Conservation (phyloP, 1,284 basidiomycete species). For the Cutaneotrichosporon mucoides region DNA sequence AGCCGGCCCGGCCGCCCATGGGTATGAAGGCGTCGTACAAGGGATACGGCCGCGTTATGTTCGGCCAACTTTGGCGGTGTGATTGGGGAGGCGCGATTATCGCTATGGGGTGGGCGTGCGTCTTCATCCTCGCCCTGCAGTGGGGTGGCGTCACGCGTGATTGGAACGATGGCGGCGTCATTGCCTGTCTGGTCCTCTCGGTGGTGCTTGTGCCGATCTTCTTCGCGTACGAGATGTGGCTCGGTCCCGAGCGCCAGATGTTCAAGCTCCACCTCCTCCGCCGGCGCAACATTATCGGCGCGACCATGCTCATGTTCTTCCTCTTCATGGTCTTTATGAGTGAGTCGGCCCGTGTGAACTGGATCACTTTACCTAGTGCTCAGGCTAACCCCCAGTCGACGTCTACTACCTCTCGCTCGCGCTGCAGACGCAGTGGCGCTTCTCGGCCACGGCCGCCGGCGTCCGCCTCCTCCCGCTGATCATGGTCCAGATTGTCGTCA, state of each 20-base stretch:
- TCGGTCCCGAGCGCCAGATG: constrained; percentile 45
- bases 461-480: constrained; percentile 45
- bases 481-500: constrained; percentile 40
- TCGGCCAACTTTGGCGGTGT: constrained; percentile 33
- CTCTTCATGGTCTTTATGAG: constrained; percentile 44
- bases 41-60: constrained; percentile 37
- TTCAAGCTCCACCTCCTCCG: constrained; percentile 46
- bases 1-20: constrained; percentile 37
- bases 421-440: constrained; percentile 44
- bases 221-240: constrained; percentile 42
- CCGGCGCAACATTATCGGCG: constrained; percentile 36
- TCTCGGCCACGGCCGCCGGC: constrained; percentile 45
- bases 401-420: constrained; percentile 42
- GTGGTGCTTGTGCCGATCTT: constrained; percentile 41
- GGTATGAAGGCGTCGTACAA: constrained; percentile 37
- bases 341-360: constrained; percentile 30
- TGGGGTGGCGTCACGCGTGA: constrained; percentile 45
- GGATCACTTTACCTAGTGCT: too few species aligned
- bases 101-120: constrained; percentile 37
- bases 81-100: constrained; percentile 45
- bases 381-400: constrained; percentile 1
- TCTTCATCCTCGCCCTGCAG: constrained; percentile 40
- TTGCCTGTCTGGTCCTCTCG: constrained; percentile 46
- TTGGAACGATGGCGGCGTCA: constrained; percentile 47
- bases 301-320: constrained; percentile 8